A percentile compares a stretch with the other conserved stretches of the same genome.
phyloP scores from a whole-genome alignment of 257 asterid genomes.

The Solanum tarijense region DNA sequence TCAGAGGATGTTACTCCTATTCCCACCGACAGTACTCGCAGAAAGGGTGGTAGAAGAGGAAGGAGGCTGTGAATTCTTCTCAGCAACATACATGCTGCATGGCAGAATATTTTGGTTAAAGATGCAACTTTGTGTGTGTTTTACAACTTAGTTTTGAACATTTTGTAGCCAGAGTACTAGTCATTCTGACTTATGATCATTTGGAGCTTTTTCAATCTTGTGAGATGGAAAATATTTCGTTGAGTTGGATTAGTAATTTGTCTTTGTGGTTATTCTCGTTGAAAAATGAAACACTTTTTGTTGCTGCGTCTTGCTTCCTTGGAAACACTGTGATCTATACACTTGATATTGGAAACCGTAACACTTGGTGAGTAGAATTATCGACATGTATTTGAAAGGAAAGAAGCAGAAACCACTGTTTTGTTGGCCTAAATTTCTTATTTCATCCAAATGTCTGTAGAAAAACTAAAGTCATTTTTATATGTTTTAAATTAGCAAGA shows the following conservation, averaged over 20 bases:
- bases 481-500: too few species aligned
- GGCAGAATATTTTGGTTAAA: not conserved
- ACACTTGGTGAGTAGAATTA: too few species aligned
- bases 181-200: not conserved
- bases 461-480: too few species aligned
- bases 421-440: too few species aligned
- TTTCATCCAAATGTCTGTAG: too few species aligned
- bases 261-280: not conserved
- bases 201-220: not conserved
- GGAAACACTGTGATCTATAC: not conserved
- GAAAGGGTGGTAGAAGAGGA: conserved; percentile 76
- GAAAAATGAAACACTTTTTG: not conserved
- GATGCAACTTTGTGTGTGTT: conserved; percentile 3
- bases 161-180: not conserved
- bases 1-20: conserved; percentile 71
- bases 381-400: too few species aligned
- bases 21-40: conserved; percentile 62
- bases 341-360: not conserved
- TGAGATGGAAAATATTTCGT: not conserved
- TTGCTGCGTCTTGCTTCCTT: not conserved
- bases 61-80: conserved; percentile 40
- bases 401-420: too few species aligned
- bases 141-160: not conserved
- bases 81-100: not conserved
- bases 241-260: not conserved